A percentile compares a stretch with the other conserved stretches of the same genome.
Evolutionary conservation across 75 land plant species (phyloP).

Genomic region (Sequoiadendron giganteum): DNA sequence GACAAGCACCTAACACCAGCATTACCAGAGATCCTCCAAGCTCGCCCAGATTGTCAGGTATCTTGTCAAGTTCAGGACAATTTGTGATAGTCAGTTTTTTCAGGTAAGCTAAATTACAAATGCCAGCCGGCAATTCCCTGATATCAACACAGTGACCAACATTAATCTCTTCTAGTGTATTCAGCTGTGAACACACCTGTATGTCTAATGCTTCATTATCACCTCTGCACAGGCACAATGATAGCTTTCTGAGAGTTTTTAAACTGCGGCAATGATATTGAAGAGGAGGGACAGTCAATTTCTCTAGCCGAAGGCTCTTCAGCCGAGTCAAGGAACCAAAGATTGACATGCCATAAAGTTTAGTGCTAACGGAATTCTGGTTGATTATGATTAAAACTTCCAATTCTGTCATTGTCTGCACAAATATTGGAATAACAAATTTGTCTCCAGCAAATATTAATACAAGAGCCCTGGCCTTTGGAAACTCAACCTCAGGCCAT

Average conservation of each 20-base stretch:
- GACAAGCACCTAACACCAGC: not conserved
- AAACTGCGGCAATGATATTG: not conserved
- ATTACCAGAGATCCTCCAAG: not conserved
- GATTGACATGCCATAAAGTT: not conserved
- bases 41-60: not conserved
- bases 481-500: constrained; percentile 48
- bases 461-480: constrained; percentile 60
- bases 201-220: constrained; percentile 11
- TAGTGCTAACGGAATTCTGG: not conserved
- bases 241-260: not conserved
- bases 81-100: not conserved
- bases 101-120: constrained; percentile 21
- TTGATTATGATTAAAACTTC: not conserved
- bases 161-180: constrained; percentile 37
- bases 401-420: not conserved
- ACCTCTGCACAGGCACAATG: not conserved
- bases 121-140: constrained; percentile 32
- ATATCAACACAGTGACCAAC: constrained; percentile 55
- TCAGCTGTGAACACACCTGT: constrained; percentile 18
- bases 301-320: not conserved
- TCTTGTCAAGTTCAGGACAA: not conserved
- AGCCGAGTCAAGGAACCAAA: not conserved
- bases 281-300: not conserved
- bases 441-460: constrained; percentile 39
- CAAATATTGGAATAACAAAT: constrained; percentile 19